Evolutionary conservation across 2,329 filamentous ascomycete genomes (phyloP).

Genomic region (Phaeosphaeriaceae sp.): DNA sequence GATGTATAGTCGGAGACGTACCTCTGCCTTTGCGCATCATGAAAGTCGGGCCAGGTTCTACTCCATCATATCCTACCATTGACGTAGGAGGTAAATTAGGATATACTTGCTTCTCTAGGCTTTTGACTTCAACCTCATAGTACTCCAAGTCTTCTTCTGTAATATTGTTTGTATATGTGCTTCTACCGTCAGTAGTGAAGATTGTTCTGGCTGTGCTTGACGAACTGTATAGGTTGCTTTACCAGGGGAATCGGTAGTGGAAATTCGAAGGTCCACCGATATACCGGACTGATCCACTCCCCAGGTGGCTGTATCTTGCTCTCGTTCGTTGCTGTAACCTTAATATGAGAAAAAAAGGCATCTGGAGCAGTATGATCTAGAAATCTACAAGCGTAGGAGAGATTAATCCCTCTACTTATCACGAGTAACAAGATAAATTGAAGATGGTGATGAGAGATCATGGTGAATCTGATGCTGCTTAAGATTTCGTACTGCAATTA

Average conservation of each 20-base stretch:
- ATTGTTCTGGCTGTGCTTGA: neutral
- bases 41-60: conserved; percentile 62
- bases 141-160: conserved; percentile 52
- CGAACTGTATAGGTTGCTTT: conserved; percentile 52
- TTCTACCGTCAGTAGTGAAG: conserved; percentile 24
- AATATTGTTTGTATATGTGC: conserved; percentile 43
- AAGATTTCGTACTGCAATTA: neutral
- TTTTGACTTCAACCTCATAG: conserved; percentile 54
- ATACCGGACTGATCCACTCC: conserved; percentile 45
- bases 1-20: conserved; percentile 9
- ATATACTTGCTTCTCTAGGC: conserved; percentile 53
- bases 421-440: neutral
- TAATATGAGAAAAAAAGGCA: neutral
- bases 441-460: neutral
- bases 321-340: conserved; percentile 4
- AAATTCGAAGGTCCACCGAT: conserved; percentile 48
- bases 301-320: conserved; percentile 9
- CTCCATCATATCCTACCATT: conserved; percentile 61
- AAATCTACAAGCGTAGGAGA: neutral
- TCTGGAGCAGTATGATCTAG: neutral
- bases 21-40: conserved; percentile 54
- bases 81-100: conserved; percentile 49
- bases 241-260: conserved; percentile 56
- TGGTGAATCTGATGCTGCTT: neutral
- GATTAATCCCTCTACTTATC: neutral